Evolutionary conservation across 441 rosid species (phyloP).

Genomic region (Brassica balearica): DNA sequence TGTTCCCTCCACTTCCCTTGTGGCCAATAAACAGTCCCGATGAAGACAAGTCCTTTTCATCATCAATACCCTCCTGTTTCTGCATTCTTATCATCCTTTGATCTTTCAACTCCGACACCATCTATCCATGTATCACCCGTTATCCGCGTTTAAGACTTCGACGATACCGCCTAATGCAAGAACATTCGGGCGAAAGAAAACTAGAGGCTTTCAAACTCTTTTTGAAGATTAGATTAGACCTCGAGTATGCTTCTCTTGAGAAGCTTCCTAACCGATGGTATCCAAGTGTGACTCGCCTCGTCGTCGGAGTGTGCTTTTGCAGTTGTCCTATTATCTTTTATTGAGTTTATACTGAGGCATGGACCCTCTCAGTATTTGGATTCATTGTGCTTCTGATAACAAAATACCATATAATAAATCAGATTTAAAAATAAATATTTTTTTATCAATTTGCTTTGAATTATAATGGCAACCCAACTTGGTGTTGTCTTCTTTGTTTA

Average conservation of each 20-base stretch:
- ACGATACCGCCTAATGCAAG: conserved; percentile 55
- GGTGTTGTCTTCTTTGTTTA: not conserved
- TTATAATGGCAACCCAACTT: conserved; percentile 3
- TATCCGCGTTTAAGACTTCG: conserved; percentile 43
- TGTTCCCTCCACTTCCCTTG: conserved; percentile 41
- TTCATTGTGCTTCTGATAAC: conserved; percentile 2
- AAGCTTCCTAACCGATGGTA: conserved; percentile 71
- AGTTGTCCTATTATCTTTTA: not conserved
- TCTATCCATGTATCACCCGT: conserved; percentile 77
- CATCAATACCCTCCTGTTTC: conserved; percentile 88
- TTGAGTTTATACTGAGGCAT: not conserved
- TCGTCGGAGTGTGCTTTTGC: not conserved
- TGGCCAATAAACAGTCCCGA: conserved; percentile 70
- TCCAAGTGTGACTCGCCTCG: conserved; percentile 87
- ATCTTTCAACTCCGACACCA: conserved; percentile 41
- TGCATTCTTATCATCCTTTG: conserved; percentile 59
- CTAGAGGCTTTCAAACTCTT: conserved; percentile 58
- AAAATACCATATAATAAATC: not conserved
- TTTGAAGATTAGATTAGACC: conserved; percentile 65
- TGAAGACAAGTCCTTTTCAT: conserved; percentile 71
- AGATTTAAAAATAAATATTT: not conserved
- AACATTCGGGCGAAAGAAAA: conserved; percentile 89
- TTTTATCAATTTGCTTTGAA: not conserved
- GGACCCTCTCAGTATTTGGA: conserved; percentile 6
- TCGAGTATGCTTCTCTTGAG: conserved; percentile 72